Evolutionary conservation across 2,329 filamentous ascomycete species (phyloP).

Genomic region (Phoma sp.): DNA sequence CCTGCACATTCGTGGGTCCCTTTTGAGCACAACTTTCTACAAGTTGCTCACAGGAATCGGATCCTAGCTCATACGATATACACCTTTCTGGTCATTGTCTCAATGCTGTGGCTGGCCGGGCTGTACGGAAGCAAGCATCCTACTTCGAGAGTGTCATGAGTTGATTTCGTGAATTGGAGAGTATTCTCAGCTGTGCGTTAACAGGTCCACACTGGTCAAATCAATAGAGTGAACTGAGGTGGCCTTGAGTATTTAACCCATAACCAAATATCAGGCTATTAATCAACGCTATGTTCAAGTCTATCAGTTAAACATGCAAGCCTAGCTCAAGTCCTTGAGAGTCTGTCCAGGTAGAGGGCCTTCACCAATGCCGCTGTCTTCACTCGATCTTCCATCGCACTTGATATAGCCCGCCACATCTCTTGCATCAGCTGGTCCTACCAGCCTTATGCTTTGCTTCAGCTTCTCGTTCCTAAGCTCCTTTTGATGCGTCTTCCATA

Average conservation of each 20-base stretch:
- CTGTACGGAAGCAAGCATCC: background rate
- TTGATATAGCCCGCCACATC: constrained; percentile 26
- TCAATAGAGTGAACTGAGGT: too few species aligned
- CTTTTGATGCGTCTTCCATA: constrained; percentile 28
- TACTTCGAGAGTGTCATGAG: too few species aligned
- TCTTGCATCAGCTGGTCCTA: constrained; percentile 39
- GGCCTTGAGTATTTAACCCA: too few species aligned
- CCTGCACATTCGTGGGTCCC: too few species aligned
- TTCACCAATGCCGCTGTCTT: constrained; percentile 3
- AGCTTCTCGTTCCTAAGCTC: constrained; percentile 36
- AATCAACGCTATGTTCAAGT: too few species aligned
- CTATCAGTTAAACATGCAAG: too few species aligned
- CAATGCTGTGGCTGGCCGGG: background rate
- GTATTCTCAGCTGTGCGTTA: too few species aligned
- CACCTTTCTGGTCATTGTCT: background rate
- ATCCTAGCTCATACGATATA: background rate
- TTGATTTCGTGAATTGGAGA: too few species aligned
- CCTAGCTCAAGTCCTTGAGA: background rate
- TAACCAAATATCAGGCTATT: too few species aligned
- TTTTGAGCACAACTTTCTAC: too few species aligned
- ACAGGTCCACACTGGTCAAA: too few species aligned
- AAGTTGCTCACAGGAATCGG: background rate
- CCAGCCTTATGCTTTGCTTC: constrained; percentile 42
- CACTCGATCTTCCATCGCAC: constrained; percentile 1
- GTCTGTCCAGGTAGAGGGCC: background rate